Evolutionary conservation across 2,329 filamentous ascomycete species (phyloP), one percentile per base, ranked within the genome.

Genomic region (Claviceps cyperi): DNA sequence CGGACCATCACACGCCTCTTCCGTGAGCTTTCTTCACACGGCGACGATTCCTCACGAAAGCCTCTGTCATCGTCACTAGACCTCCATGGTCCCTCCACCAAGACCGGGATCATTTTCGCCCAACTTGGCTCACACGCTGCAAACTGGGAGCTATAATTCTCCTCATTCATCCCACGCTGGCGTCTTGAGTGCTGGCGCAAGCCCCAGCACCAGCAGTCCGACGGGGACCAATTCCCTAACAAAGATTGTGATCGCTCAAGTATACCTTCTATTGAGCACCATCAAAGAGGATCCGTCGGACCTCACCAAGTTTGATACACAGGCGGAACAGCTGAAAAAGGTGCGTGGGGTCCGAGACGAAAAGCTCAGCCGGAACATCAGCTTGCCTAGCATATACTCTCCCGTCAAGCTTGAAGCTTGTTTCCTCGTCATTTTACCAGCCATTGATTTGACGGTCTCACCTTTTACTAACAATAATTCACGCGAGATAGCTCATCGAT

Each of bases 241-340:
- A 54, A 96, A 94, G 71, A 92, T 98, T 66, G 89, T 92, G 60
- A 83, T 95, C 62, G 89, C 92, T 57, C 92, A 98, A 73, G 82
- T 97, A 57, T 94, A 92, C 70, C 81, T 98, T 56, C 79, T 98
- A 51, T 77, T 98, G 57, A 92, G 90, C 70, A 89, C 88, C 36
- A 84, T 97, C 64, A 96, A 92, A 67, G 89, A 96, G 72, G 91
- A 94, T 66, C 89, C 50, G 17, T 45, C 89, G 70, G 89, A 80
- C 64, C 81, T 83, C 63, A 79, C 80, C 62, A 95, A 94, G 86
- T 95, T 87, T 84, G 88, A 94, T 67, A 76, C 83, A 57, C 90
- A 95, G 71, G 83, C 82, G 63, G 87, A 94, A 61, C 90, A 94
- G 72, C 84, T 98, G 62, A 82, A 83, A 67, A 94, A 94, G 79